These are phyloP conservation scores for Aspergillus avenaceus DNA, from an alignment of 495 filamentous ascomycete genomes.

Conservation along the genomic window DNA sequence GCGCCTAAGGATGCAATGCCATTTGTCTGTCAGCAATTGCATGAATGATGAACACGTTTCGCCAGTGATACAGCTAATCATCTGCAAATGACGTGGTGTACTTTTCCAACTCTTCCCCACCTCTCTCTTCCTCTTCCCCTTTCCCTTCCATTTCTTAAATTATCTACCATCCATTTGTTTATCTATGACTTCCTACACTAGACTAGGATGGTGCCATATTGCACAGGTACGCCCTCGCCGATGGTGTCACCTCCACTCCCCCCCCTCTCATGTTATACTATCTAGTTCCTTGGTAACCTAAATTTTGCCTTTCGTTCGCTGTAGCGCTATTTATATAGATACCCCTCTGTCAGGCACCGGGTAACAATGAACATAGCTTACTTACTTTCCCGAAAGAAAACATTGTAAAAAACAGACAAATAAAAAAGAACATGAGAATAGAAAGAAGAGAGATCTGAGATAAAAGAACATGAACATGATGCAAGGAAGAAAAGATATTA, in stretches of 20 bases:
- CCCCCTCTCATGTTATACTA: too few species aligned
- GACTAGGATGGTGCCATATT: not conserved
- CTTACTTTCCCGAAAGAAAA: not conserved
- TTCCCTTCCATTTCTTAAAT: too few species aligned
- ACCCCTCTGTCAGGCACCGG: not conserved
- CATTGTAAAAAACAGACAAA: not conserved
- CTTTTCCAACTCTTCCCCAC: too few species aligned
- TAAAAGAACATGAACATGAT: too few species aligned
- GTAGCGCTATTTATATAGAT: constrained; percentile 6
- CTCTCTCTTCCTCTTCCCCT: too few species aligned
- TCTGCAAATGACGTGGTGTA: not conserved
- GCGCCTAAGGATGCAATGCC: constrained; percentile 17
- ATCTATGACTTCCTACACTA: too few species aligned
- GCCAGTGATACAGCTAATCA: not conserved
- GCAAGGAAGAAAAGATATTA: not conserved
- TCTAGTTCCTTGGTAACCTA: too few species aligned
- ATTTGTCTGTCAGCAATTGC: constrained; percentile 13
- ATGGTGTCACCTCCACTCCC: too few species aligned
- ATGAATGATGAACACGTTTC: not conserved
- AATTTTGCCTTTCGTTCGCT: not conserved
- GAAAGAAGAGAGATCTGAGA: not conserved
- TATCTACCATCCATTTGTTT: too few species aligned
- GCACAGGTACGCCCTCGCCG: not conserved
- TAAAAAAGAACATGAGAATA: not conserved
- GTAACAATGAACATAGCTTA: not conserved